Conservation (phyloP, 306 rosid species). For the Pterocarpus macrocarpus region DNA sequence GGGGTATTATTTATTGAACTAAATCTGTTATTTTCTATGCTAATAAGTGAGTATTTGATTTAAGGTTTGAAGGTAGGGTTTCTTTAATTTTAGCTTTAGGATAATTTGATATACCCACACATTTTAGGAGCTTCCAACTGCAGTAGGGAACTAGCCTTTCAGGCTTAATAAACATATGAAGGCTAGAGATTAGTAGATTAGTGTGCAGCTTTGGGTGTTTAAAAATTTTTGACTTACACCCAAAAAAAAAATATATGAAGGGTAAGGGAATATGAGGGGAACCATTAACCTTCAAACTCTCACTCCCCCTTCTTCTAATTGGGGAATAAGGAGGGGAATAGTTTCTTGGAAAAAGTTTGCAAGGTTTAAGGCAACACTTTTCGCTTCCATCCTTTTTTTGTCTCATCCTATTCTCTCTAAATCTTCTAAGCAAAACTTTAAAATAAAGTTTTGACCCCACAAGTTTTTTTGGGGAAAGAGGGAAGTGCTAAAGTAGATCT, state of each 20-base stretch:
- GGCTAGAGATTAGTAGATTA: neutral
- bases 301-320: neutral
- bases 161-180: neutral
- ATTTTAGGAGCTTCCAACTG: neutral
- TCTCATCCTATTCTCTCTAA: neutral
- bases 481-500: neutral
- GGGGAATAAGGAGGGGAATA: too few relatives aligned
- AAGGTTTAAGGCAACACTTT: neutral
- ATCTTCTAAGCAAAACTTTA: neutral
- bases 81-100: neutral
- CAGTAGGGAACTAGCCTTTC: neutral
- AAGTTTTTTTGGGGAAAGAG: neutral
- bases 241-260: neutral
- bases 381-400: neutral
- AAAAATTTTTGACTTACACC: neutral
- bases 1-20: neutral
- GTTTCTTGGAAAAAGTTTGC: neutral
- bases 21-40: neutral
- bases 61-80: neutral
- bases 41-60: slow-evolving; percentile 6
- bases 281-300: neutral
- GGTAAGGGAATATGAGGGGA: neutral
- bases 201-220: neutral
- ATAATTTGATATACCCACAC: neutral
- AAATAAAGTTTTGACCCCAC: neutral